phyloP scores from a whole-genome alignment of 257 asterid genomes.

The Nicotiana sylvestris region DNA sequence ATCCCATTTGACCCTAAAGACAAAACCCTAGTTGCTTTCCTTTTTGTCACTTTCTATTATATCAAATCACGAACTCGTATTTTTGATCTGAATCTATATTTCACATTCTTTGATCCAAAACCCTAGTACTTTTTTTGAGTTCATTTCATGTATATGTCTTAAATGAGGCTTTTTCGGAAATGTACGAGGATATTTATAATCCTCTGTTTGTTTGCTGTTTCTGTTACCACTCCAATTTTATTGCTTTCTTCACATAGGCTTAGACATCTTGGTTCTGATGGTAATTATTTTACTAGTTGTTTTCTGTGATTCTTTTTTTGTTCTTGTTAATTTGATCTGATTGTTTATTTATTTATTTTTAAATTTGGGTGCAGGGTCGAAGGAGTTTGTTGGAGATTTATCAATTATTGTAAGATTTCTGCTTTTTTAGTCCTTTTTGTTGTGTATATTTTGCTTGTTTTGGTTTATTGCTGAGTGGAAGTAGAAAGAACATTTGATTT shows the following conservation, averaged over 20 bases:
- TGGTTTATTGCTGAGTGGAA: background rate
- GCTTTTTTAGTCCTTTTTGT: no score
- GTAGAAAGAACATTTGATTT: background rate
- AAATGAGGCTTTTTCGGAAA: constrained; percentile 63
- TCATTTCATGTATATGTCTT: constrained; percentile 9
- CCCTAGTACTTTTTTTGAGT: background rate
- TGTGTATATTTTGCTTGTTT: background rate
- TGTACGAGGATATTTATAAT: constrained; percentile 70
- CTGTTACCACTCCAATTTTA: constrained; percentile 52
- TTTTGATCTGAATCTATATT: background rate
- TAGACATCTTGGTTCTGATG: constrained; percentile 48
- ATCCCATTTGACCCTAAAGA: background rate
- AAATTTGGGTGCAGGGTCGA: constrained; percentile 46
- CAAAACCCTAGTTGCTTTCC: background rate
- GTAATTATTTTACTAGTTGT: constrained; percentile 24
- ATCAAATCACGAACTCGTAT: constrained; percentile 11
- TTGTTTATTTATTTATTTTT: constrained; percentile 9
- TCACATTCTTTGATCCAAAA: background rate
- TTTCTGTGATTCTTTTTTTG: background rate
- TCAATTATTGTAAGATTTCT: constrained; percentile 25
- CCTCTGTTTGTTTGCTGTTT: constrained; percentile 74
- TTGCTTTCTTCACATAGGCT: constrained; percentile 53
- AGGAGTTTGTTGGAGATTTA: constrained; percentile 62
- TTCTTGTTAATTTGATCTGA: background rate
- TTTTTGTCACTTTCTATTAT: background rate